A percentile compares a stretch with the other conserved stretches of the same genome.
Conservation (phyloP, 129 eudicot genomes). For the Sambucus nigra region DNA sequence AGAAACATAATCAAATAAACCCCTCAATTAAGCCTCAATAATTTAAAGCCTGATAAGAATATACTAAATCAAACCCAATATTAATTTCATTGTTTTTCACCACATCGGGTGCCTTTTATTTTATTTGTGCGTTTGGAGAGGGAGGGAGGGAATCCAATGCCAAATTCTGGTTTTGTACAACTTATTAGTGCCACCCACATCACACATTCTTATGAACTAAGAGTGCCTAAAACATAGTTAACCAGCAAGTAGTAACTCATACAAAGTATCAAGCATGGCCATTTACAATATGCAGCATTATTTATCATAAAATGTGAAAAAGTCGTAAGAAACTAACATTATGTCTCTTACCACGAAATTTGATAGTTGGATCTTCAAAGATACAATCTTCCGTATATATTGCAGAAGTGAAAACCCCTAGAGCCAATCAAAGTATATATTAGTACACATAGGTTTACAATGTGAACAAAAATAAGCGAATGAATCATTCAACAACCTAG, state of each 20-base stretch:
- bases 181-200: no score
- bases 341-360: constrained; percentile 53
- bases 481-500: background rate
- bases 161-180: no score
- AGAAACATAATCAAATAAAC: no score
- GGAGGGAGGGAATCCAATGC: no score
- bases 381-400: constrained; percentile 75
- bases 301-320: background rate
- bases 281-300: background rate
- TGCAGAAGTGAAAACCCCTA: constrained; percentile 69
- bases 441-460: constrained; percentile 9
- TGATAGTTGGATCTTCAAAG: constrained; percentile 91
- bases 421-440: constrained; percentile 7
- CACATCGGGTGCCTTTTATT: no score
- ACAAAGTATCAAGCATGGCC: background rate
- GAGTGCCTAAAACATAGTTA: no score
- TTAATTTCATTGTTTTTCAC: no score
- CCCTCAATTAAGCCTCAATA: no score
- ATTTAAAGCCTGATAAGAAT: no score
- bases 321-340: background rate
- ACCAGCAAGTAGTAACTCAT: background rate
- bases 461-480: background rate
- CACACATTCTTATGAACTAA: no score
- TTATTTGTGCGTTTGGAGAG: no score
- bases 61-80: no score